phyloP scores from a whole-genome alignment of 176 grass and related monocot genomes.

The Neostapfia colusana region DNA sequence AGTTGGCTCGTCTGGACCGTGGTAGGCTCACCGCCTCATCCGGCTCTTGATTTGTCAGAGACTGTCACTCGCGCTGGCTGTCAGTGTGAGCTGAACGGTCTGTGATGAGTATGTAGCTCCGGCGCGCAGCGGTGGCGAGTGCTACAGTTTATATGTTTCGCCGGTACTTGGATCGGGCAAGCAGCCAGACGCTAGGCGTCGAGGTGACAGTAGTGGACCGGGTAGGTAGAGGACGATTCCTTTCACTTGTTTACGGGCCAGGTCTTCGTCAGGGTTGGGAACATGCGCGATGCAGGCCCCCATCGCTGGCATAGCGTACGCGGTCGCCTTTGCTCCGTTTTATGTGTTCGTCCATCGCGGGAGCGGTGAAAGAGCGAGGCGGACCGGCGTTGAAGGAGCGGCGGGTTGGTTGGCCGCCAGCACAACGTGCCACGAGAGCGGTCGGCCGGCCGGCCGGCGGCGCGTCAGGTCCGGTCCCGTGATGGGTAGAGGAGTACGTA shows the following conservation, averaged over 20 bases:
- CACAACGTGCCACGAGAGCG: too few species aligned
- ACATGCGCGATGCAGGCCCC: neutral
- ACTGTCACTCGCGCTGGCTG: neutral
- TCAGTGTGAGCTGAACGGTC: neutral
- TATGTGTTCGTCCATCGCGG: too few species aligned
- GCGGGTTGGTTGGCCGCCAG: too few species aligned
- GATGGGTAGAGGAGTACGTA: too few species aligned
- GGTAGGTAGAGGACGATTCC: constrained; percentile 16
- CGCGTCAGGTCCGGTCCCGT: too few species aligned
- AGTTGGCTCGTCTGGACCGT: neutral
- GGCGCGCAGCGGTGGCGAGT: neutral
- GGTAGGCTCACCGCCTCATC: neutral
- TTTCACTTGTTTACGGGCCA: constrained; percentile 13
- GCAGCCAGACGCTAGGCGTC: neutral
- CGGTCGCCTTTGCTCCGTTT: too few species aligned
- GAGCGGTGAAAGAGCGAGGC: too few species aligned
- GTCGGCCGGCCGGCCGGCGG: too few species aligned
- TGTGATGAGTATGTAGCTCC: neutral
- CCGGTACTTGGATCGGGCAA: neutral
- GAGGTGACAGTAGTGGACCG: neutral
- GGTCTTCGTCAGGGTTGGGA: neutral
- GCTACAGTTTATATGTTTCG: neutral
- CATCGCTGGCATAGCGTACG: neutral
- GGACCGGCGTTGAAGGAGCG: too few species aligned
- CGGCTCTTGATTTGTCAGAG: neutral